Conservation (phyloP, 2,329 filamentous ascomycete species). For the Stachybotrys chartarum region DNA sequence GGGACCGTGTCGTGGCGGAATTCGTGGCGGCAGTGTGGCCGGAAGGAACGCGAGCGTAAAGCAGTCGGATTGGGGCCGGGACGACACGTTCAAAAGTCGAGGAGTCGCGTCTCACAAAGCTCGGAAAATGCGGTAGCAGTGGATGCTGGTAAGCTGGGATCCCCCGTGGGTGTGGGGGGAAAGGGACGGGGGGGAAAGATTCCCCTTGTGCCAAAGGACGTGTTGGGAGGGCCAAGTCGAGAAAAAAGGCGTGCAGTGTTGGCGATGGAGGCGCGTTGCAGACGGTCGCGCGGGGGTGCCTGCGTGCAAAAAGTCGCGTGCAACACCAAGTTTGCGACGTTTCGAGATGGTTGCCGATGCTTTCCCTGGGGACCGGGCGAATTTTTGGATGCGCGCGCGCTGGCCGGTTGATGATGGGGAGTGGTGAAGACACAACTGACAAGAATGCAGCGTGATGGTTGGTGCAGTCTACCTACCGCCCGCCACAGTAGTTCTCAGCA, state of each 20-base stretch:
- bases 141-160: slow-evolving; percentile 7
- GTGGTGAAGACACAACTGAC: slow-evolving; percentile 45
- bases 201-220: slow-evolving; percentile 20
- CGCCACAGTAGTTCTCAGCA: slow-evolving; percentile 37
- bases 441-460: slow-evolving; percentile 42
- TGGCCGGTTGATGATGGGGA: slow-evolving; percentile 44
- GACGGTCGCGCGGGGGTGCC: slow-evolving; percentile 31
- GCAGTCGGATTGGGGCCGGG: not conserved
- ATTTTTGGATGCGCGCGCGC: slow-evolving; percentile 57
- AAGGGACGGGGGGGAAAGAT: slow-evolving; percentile 3
- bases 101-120: slow-evolving; percentile 15
- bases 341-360: slow-evolving; percentile 52
- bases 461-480: slow-evolving; percentile 31
- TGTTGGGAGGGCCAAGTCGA: not conserved
- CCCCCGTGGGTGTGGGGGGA: slow-evolving; percentile 9
- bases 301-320: slow-evolving; percentile 45
- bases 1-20: not conserved
- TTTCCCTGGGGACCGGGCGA: slow-evolving; percentile 52
- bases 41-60: slow-evolving; percentile 5
- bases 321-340: slow-evolving; percentile 43
- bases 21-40: not conserved
- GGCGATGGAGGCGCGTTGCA: slow-evolving; percentile 31
- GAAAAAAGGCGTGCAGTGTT: slow-evolving; percentile 34
- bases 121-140: not conserved
- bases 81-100: slow-evolving; percentile 11